Base-by-base conservation (phyloP, 2,329 filamentous ascomycete species). In the Mycocentrospora acerina region DNA sequence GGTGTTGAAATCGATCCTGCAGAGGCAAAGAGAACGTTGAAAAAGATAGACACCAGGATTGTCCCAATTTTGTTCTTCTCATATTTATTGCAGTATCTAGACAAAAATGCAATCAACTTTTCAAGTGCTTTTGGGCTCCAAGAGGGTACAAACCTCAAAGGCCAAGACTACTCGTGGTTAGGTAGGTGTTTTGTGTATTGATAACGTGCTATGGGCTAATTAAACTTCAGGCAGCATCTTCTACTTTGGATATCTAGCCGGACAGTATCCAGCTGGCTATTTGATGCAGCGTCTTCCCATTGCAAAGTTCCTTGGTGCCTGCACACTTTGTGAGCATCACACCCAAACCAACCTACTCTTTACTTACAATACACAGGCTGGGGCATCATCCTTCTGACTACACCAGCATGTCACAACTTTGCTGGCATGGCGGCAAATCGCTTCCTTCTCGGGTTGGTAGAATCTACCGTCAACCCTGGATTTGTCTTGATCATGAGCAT, bases 401-500 rank as follows among this genome's bases (percentile, higher is more conserved):
- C 66, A 13, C 67, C 69, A 5, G 68, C 66, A 26, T 71, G 68
- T 39, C 44, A 55, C 15, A 68, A 57, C 44, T 71, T 71, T 34
- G 65, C 61, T 5, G 66, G 66, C 6, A 66, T 71, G 15, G 66
- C 62, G 3, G 28, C 57, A 46, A 30, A 55, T 41, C 69, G 77
- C n/a, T 71, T 78, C 11, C 55, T 81, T 1, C 65, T 80, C 1
- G 78, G 77, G 6, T 70, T 72, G 26, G 77, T 79, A 33, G 78
- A 81, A 55, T 67, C 49, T 2, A 51, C 52, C 1, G 48, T 59
- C 2, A 55, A 51, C 11, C 81, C 81, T 1, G 75, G 73, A 0
- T 83, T 84, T 43, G 81, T 84, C 71, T 62, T 85, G 2, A 80
- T 85, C 18, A 84, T 81, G 0, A 74, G 73, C 13, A 84, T 83